Evolutionary conservation across 2,329 filamentous ascomycete genomes (phyloP).

Genomic region (Diatrype stigma): DNA sequence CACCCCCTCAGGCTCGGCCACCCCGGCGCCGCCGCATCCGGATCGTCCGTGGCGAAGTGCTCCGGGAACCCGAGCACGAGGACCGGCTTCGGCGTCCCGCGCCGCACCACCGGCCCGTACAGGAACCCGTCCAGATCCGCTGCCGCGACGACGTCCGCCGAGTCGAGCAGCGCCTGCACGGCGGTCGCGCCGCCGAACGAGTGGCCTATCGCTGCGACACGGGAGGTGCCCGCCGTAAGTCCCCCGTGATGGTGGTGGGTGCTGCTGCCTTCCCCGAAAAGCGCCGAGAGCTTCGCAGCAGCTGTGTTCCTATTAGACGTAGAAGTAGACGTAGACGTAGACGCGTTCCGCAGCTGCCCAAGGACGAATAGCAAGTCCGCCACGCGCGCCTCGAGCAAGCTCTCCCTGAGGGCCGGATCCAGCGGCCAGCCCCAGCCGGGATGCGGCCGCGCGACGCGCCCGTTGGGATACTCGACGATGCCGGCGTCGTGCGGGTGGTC

Average conservation of each 20-base stretch:
- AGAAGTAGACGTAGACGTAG: too few species aligned
- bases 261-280: too few species aligned
- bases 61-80: slow-evolving; percentile 6
- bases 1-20: slow-evolving; percentile 13
- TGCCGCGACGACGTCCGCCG: slow-evolving; percentile 28
- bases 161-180: slow-evolving; percentile 23
- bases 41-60: slow-evolving; percentile 10
- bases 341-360: slow-evolving; percentile 22
- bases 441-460: slow-evolving; percentile 20
- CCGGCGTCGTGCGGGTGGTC: slow-evolving; percentile 45
- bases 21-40: slow-evolving; percentile 6
- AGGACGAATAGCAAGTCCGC: slow-evolving; percentile 35
- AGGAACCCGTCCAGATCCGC: slow-evolving; percentile 38
- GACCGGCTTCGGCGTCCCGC: slow-evolving; percentile 13
- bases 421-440: slow-evolving; percentile 6
- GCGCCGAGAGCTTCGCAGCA: too few species aligned
- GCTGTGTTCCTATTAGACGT: too few species aligned
- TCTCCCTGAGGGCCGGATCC: slow-evolving; percentile 10
- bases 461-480: slow-evolving; percentile 44
- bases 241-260: too few species aligned
- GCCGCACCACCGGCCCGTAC: slow-evolving; percentile 7
- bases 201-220: slow-evolving; percentile 34
- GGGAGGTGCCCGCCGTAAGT: too few species aligned
- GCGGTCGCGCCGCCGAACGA: slow-evolving; percentile 36
- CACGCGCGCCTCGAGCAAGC: slow-evolving; percentile 21